Conservation (phyloP, 495 filamentous ascomycete species). For the Platismatia glauca region DNA sequence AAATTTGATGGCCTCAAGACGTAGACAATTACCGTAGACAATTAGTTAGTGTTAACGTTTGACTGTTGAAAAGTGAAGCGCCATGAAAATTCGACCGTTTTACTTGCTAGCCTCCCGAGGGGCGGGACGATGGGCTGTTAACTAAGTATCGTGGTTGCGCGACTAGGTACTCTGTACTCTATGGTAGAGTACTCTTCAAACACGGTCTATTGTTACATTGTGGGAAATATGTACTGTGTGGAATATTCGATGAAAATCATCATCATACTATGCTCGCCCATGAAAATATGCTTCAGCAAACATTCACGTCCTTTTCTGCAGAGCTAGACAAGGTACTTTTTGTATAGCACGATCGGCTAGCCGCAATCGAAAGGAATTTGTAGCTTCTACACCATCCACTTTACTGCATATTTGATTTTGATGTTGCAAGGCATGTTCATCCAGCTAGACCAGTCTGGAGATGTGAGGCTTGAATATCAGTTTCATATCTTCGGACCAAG, state of each 20-base stretch:
- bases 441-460: background rate
- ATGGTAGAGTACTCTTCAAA: no score
- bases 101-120: no score
- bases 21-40: constrained; percentile 1
- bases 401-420: background rate
- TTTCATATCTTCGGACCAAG: background rate
- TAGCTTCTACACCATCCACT: background rate
- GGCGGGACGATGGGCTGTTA: no score
- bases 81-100: background rate
- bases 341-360: background rate
- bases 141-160: no score
- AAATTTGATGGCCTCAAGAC: background rate
- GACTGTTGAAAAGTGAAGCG: background rate
- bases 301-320: background rate
- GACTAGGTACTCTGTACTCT: no score
- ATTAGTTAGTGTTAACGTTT: constrained; percentile 6
- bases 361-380: background rate
- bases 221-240: no score
- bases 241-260: no score
- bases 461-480: background rate
- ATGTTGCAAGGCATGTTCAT: background rate
- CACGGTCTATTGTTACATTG: no score
- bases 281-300: background rate
- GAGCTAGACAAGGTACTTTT: background rate
- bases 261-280: background rate